Evolutionary conservation across 208 protist genomes (phyloP).

Genomic region (Cochliopodium minus): DNA sequence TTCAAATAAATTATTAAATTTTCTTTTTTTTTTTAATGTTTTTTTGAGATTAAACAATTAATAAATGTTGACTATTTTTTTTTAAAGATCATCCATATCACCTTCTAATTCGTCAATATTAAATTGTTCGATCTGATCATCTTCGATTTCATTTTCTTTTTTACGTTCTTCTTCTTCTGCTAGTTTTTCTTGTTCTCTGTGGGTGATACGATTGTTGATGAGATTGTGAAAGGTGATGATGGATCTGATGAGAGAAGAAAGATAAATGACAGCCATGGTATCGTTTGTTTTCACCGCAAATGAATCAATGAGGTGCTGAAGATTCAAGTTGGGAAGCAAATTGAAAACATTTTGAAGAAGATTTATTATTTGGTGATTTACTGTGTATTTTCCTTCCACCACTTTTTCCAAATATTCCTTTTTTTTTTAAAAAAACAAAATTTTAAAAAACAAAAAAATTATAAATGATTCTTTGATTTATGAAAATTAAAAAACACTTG

Average conservation of each 20-base stretch:
- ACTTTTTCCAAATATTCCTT: neutral
- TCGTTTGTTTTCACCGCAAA: conserved; percentile 24
- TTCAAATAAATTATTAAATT: too few species aligned
- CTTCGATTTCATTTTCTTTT: too few species aligned
- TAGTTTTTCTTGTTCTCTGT: conserved; percentile 9
- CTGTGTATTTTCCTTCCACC: conserved; percentile 38
- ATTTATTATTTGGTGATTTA: conserved; percentile 65
- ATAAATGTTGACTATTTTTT: too few species aligned
- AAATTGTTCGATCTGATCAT: too few species aligned
- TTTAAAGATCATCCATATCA: too few species aligned
- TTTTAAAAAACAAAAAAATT: neutral
- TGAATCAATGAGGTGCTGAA: conserved; percentile 20
- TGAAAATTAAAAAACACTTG: neutral
- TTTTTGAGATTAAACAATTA: too few species aligned
- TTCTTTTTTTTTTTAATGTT: too few species aligned
- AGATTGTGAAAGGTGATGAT: conserved; percentile 71
- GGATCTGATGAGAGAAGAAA: conserved; percentile 56
- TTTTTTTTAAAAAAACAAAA: neutral
- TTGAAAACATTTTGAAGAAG: conserved; percentile 69
- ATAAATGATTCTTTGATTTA: neutral
- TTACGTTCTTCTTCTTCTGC: too few species aligned
- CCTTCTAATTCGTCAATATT: too few species aligned
- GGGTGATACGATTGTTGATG: conserved; percentile 63
- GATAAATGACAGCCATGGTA: conserved; percentile 53
- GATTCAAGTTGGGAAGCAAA: conserved; percentile 63